A percentile compares a stretch with the other conserved stretches of the same genome.
phyloP scores from a whole-genome alignment of 2,329 filamentous ascomycete genomes.

The Trichoderma sp. region DNA sequence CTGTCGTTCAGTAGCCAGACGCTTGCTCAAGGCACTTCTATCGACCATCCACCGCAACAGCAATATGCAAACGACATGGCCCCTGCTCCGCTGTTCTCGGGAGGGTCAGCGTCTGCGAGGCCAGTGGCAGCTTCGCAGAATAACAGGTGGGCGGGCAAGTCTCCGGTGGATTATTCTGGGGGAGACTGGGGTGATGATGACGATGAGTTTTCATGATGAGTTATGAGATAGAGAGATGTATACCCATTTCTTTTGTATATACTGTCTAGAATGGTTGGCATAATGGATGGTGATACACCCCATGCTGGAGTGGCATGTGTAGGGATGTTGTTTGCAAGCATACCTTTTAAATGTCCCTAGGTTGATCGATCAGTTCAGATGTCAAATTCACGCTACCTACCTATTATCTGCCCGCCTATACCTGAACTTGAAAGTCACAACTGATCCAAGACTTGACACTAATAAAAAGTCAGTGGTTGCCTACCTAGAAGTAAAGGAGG shows the following conservation, averaged over 20 bases:
- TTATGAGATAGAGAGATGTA: neutral
- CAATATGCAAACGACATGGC: slow-evolving; percentile 8
- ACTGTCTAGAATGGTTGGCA: neutral
- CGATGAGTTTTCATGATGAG: slow-evolving; percentile 13
- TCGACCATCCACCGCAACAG: neutral
- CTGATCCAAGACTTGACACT: no score
- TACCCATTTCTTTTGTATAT: slow-evolving; percentile 10
- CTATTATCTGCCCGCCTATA: no score
- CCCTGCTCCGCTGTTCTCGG: slow-evolving; percentile 25
- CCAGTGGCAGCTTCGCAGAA: slow-evolving; percentile 11
- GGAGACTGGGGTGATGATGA: slow-evolving; percentile 36
- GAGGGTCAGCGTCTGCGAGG: neutral
- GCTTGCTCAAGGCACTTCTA: neutral
- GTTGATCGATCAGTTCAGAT: no score
- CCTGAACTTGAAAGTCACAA: no score
- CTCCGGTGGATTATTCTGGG: slow-evolving; percentile 38
- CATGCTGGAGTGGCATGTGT: neutral
- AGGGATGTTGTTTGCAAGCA: no score
- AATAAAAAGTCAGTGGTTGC: no score
- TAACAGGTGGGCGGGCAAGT: slow-evolving; percentile 33
- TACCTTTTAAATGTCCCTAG: no score
- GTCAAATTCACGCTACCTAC: no score
- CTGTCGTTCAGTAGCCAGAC: neutral
- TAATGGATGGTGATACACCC: neutral
- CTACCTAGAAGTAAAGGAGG: neutral